Evolutionary conservation across 352 stramenopile genomes (phyloP).

Genomic region (Phytophthora nicotianae): DNA sequence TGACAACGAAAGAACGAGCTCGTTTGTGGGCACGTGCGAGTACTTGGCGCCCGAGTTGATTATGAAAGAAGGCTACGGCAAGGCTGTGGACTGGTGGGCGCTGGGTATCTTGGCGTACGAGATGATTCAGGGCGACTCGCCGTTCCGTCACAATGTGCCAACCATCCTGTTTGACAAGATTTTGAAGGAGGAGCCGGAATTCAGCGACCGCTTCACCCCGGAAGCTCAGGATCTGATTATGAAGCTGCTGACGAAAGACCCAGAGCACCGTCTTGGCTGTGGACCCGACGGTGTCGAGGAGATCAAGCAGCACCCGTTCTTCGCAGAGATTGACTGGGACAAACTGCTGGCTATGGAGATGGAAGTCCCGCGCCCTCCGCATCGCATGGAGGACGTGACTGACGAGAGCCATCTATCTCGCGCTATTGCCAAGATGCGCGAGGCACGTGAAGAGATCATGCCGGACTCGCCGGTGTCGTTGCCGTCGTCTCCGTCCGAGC

Average conservation of each 20-base stretch:
- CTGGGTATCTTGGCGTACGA: conserved; percentile 77
- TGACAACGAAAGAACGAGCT: conserved; percentile 67
- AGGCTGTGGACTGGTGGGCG: conserved; percentile 79
- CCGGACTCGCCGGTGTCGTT: conserved; percentile 70
- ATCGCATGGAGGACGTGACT: conserved; percentile 77
- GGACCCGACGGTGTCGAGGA: conserved; percentile 66
- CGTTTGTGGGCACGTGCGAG: conserved; percentile 77
- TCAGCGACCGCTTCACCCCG: conserved; percentile 71
- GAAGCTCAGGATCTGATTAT: conserved; percentile 71
- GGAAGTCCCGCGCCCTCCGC: conserved; percentile 68
- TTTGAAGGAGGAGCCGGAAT: conserved; percentile 71
- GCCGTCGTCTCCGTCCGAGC: conserved; percentile 64
- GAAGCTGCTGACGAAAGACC: conserved; percentile 64
- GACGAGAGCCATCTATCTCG: conserved; percentile 67
- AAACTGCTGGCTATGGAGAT: conserved; percentile 59
- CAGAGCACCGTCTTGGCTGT: conserved; percentile 53
- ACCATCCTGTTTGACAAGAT: conserved; percentile 84
- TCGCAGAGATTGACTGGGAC: conserved; percentile 73
- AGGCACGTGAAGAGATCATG: conserved; percentile 75
- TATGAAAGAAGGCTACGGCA: conserved; percentile 72
- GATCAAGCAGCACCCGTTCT: conserved; percentile 77
- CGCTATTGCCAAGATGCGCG: conserved; percentile 71
- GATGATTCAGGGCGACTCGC: conserved; percentile 78
- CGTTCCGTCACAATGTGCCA: conserved; percentile 69
- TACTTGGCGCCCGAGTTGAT: conserved; percentile 79